phyloP scores from a whole-genome alignment of 164 flowering plant genomes.

The Aristolochia fimbriata region DNA sequence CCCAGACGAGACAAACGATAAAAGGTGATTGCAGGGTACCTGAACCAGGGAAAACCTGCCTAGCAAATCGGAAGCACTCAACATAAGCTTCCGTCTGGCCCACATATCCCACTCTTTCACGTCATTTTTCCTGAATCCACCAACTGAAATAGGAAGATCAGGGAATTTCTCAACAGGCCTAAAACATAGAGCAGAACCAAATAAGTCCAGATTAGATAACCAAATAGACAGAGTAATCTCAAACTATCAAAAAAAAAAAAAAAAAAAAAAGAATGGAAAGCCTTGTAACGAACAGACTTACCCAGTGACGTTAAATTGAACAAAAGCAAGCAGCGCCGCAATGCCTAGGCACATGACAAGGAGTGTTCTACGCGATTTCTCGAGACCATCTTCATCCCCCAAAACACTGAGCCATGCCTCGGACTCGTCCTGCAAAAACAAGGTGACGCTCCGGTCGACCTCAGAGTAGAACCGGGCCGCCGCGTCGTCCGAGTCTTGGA shows the following conservation, averaged over 20 bases:
- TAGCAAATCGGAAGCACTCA: constrained; percentile 62
- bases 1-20: neutral
- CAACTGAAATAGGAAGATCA: constrained; percentile 32
- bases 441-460: constrained; percentile 23
- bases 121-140: constrained; percentile 6
- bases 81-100: constrained; percentile 69
- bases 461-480: constrained; percentile 41
- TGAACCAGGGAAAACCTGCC: constrained; percentile 61
- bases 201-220: neutral
- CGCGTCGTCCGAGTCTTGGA: constrained; percentile 24
- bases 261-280: neutral
- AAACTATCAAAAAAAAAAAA: neutral
- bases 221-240: neutral
- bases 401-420: constrained; percentile 8
- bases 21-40: constrained; percentile 24
- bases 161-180: constrained; percentile 46
- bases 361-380: constrained; percentile 25
- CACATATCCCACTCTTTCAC: constrained; percentile 62
- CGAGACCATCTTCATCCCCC: constrained; percentile 12
- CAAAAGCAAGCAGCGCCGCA: constrained; percentile 62
- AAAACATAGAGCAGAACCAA: neutral
- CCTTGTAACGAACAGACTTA: constrained; percentile 13
- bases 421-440: constrained; percentile 23
- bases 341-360: constrained; percentile 50
- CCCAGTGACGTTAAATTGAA: constrained; percentile 76